These are phyloP conservation scores for Myxozyma neotropica DNA, from an alignment of 805 yeast species.

Conservation along the genomic window DNA sequence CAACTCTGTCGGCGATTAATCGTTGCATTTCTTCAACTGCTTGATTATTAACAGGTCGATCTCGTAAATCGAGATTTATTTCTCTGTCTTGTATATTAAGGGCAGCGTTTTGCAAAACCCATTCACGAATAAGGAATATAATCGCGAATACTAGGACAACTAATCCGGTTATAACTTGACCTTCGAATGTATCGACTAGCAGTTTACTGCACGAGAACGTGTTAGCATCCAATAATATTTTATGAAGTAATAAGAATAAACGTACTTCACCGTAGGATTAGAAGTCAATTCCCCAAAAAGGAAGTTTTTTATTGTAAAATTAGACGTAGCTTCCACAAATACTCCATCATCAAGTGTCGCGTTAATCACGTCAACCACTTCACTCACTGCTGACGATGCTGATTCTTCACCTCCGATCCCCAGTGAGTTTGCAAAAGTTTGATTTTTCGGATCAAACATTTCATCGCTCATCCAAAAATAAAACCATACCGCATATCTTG, in stretches of 20 bases:
- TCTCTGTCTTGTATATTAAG: slow-evolving; percentile 13
- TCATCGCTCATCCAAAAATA: slow-evolving; percentile 34
- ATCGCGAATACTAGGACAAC: slow-evolving; percentile 45
- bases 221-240: no score
- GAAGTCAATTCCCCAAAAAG: slow-evolving; percentile 15
- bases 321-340: background rate
- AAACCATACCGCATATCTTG: slow-evolving; percentile 33
- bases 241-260: no score
- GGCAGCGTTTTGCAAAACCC: slow-evolving; percentile 42
- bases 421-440: slow-evolving; percentile 13
- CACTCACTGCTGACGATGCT: background rate
- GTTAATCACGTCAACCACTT: background rate
- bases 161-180: slow-evolving; percentile 38
- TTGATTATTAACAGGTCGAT: background rate
- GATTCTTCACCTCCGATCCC: background rate
- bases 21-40: background rate
- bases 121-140: slow-evolving; percentile 46
- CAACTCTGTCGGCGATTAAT: background rate
- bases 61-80: background rate
- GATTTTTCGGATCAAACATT: slow-evolving; percentile 21
- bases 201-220: slow-evolving; percentile 11
- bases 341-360: background rate
- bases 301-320: background rate
- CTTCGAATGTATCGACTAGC: slow-evolving; percentile 37
- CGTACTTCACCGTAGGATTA: slow-evolving; percentile 22